phyloP scores from a whole-genome alignment of 75 land plant genomes.

The Isoetes taiwanensis region DNA sequence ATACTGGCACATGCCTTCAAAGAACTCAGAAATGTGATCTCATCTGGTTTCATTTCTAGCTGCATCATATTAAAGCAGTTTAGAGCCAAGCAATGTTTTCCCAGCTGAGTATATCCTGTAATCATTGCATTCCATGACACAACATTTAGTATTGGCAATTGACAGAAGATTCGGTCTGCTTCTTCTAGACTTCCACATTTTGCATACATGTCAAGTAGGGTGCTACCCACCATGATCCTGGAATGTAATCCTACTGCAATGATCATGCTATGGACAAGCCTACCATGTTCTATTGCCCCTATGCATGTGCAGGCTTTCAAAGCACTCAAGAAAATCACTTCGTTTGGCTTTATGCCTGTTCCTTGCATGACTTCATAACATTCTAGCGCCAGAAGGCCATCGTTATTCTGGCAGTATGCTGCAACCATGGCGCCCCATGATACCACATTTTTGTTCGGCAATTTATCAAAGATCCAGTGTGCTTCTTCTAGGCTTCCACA shows the following conservation, averaged over 20 bases:
- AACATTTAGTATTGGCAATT: too few species aligned
- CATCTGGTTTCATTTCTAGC: slow-evolving; percentile 1
- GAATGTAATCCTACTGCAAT: slow-evolving; percentile 19
- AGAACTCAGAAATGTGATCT: slow-evolving; percentile 4
- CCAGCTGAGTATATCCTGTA: too few species aligned
- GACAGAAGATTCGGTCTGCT: too few species aligned
- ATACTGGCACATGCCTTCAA: neutral
- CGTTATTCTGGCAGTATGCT: neutral
- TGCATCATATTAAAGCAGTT: slow-evolving; percentile 15
- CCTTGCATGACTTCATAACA: slow-evolving; percentile 2
- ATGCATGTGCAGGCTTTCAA: slow-evolving; percentile 9
- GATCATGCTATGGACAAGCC: slow-evolving; percentile 15
- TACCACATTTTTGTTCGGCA: slow-evolving; percentile 8
- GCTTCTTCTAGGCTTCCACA: slow-evolving; percentile 10
- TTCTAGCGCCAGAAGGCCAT: neutral
- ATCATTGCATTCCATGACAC: too few species aligned
- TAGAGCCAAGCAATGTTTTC: slow-evolving; percentile 25
- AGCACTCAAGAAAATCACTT: neutral
- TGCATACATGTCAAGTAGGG: too few species aligned
- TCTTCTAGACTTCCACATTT: too few species aligned
- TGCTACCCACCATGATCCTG: slow-evolving; percentile 29
- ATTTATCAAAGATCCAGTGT: slow-evolving; percentile 9
- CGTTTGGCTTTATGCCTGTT: slow-evolving; percentile 4
- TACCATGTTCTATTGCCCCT: slow-evolving; percentile 25
- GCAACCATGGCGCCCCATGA: slow-evolving; percentile 18